A percentile compares a stretch with the other conserved stretches of the same genome.
These are phyloP conservation scores for Trichoderma guizhouense DNA, from an alignment of 2,329 filamentous ascomycete species.

Conservation along the genomic window DNA sequence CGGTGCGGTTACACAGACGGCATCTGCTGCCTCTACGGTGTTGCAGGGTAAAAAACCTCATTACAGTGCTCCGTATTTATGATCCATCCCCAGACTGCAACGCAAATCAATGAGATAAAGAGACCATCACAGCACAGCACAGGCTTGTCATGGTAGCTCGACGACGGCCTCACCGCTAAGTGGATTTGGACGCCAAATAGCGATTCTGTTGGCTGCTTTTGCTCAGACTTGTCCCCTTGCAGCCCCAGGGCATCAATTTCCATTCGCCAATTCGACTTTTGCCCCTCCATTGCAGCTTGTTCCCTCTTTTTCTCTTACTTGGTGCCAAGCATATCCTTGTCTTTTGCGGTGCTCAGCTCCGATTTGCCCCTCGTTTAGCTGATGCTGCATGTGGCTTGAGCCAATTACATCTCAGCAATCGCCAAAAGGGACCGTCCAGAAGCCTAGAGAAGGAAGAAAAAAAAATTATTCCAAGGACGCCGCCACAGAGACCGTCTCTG, in stretches of 20 bases:
- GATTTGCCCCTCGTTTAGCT: constrained; percentile 3
- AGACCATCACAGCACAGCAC: background rate
- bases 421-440: background rate
- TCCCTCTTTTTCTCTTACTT: background rate
- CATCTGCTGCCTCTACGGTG: background rate
- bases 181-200: background rate
- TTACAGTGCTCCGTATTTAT: background rate
- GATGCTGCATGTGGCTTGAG: background rate
- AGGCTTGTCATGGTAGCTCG: background rate
- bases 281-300: background rate
- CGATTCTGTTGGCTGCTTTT: background rate
- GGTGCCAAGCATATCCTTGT: constrained; percentile 4
- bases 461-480: background rate
- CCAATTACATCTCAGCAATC: background rate
- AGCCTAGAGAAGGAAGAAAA: background rate
- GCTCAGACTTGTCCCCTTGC: background rate
- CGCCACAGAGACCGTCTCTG: background rate
- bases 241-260: background rate
- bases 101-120: background rate
- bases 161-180: constrained; percentile 8
- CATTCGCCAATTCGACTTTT: background rate
- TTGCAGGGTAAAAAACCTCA: background rate
- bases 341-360: background rate
- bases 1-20: background rate
- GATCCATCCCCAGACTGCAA: background rate